Percentiles rank a stretch among this genome's conserved stretches.
phyloP scores from a whole-genome alignment of 805 yeast genomes.

The Ogataea nakhonphanomensis region DNA sequence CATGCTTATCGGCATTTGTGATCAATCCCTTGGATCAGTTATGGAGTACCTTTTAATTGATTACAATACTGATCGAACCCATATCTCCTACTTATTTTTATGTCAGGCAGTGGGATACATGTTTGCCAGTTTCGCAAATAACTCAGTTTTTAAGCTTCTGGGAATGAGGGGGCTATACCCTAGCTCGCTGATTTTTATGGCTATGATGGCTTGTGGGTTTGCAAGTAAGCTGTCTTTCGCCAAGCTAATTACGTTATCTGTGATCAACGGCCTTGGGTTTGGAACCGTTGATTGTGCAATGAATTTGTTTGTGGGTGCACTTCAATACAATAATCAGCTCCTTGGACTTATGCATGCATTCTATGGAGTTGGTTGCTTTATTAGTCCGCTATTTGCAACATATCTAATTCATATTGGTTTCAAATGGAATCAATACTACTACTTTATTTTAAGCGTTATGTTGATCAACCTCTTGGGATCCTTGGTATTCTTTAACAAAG shows the following conservation, averaged over 20 bases:
- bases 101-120: conserved; percentile 55
- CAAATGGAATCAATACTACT: conserved; percentile 46
- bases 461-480: conserved; percentile 25
- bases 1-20: conserved; percentile 51
- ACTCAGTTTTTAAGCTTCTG: conserved; percentile 35
- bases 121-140: conserved; percentile 47
- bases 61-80: conserved; percentile 46
- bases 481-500: conserved; percentile 35
- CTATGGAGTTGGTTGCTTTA: conserved; percentile 52
- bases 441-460: conserved; percentile 33
- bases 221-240: conserved; percentile 40
- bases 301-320: conserved; percentile 49
- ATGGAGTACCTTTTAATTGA: conserved; percentile 48
- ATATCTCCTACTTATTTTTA: conserved; percentile 48
- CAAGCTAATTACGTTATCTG: conserved; percentile 38
- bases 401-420: conserved; percentile 36
- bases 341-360: conserved; percentile 51
- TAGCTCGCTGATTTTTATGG: conserved; percentile 11
- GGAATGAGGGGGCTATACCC: conserved; percentile 51
- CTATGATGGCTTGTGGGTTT: conserved; percentile 26
- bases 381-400: conserved; percentile 46
- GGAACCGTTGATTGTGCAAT: conserved; percentile 56
- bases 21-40: conserved; percentile 59
- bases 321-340: conserved; percentile 46
- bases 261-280: conserved; percentile 49